Percentiles rank a stretch among this genome's conserved stretches.
These are phyloP conservation scores for Dicorynia guianensis DNA, from an alignment of 306 rosid species.

Conservation along the genomic window DNA sequence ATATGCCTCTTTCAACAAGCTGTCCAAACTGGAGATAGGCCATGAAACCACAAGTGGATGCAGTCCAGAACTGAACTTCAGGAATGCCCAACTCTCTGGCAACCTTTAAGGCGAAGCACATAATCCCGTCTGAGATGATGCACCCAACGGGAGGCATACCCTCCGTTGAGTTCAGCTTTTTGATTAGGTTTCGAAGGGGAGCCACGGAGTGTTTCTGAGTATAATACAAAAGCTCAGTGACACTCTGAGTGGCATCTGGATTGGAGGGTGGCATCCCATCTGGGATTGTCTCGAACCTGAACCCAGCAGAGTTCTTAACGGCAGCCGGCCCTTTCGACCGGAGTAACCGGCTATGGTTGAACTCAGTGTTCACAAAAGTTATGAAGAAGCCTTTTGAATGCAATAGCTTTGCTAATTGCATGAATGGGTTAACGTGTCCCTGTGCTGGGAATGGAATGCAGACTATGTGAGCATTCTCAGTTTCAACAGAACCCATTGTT, in stretches of 20 bases:
- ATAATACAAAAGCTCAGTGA: slow-evolving; percentile 30
- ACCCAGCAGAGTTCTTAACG: slow-evolving; percentile 7
- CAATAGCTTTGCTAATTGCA: slow-evolving; percentile 43
- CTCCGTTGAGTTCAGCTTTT: slow-evolving; percentile 17
- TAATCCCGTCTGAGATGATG: slow-evolving; percentile 37
- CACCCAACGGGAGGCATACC: slow-evolving; percentile 37
- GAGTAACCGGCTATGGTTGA: slow-evolving; percentile 36
- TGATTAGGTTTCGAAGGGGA: slow-evolving; percentile 37
- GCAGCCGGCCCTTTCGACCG: slow-evolving; percentile 31
- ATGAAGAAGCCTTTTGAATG: slow-evolving; percentile 40
- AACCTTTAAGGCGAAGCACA: slow-evolving; percentile 32
- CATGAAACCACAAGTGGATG: slow-evolving; percentile 47
- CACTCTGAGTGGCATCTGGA: slow-evolving; percentile 32
- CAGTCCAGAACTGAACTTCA: slow-evolving; percentile 44
- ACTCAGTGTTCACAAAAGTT: slow-evolving; percentile 43
- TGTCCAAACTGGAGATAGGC: slow-evolving; percentile 32
- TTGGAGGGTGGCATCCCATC: slow-evolving; percentile 41
- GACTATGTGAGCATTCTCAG: slow-evolving; percentile 38
- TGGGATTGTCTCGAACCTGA: slow-evolving; percentile 40
- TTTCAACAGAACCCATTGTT: background rate
- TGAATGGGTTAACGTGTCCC: slow-evolving; percentile 44
- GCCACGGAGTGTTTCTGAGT: slow-evolving; percentile 30
- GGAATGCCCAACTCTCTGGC: slow-evolving; percentile 41
- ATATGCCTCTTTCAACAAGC: slow-evolving; percentile 32
- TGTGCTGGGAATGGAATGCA: slow-evolving; percentile 44